Conservation (phyloP, 306 rosid genomes). For the Cicer chorassanicum region DNA sequence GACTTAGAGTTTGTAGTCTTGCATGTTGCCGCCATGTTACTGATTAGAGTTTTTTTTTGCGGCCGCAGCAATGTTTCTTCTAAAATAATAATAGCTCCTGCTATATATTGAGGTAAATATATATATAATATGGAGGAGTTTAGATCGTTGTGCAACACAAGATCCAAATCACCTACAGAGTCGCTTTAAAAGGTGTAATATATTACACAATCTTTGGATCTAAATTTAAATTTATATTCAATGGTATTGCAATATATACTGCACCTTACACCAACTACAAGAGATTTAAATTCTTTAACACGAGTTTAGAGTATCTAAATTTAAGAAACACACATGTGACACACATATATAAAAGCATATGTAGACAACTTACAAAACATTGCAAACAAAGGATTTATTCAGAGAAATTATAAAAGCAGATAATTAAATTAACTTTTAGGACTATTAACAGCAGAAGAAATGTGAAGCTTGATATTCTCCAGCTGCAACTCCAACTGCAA, state of each 20-base stretch:
- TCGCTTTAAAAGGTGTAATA: not conserved
- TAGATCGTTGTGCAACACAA: too few relatives aligned
- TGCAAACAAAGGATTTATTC: not conserved
- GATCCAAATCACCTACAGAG: too few relatives aligned
- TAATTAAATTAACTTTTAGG: not conserved
- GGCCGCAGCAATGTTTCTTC: not conserved
- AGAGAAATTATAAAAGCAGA: not conserved
- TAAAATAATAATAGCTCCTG: not conserved
- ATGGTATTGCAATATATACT: not conserved
- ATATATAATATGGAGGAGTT: too few relatives aligned
- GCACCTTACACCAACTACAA: not conserved
- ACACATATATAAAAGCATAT: not conserved
- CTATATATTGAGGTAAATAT: too few relatives aligned
- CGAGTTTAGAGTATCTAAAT: not conserved
- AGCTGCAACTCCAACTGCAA: conserved; percentile 47
- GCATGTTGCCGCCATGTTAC: not conserved
- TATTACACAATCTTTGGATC: not conserved
- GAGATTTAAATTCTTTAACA: not conserved
- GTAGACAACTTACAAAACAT: not conserved
- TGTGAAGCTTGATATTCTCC: conserved; percentile 34
- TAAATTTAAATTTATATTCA: not conserved
- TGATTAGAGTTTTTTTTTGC: not conserved
- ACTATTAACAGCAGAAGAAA: conserved; percentile 8
- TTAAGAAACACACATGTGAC: not conserved
- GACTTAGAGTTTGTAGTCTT: not conserved